Base-by-base conservation (phyloP, 257 asterid species). In the Solanum pimpinellifolium region DNA sequence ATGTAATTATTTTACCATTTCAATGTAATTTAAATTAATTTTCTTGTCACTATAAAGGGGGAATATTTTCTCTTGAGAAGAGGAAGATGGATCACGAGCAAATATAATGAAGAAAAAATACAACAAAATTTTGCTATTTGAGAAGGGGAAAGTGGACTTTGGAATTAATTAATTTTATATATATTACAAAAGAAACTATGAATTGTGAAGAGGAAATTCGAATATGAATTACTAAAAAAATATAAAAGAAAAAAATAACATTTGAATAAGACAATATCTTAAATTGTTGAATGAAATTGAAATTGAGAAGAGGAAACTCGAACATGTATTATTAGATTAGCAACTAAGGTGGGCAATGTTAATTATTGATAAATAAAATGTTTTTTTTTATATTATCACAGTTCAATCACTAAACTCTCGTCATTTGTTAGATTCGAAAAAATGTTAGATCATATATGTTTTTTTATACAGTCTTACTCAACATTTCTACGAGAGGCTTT, bases 341-440 rank as follows among this genome's bases (percentile, higher is more conserved):
- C 44, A 70, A 8, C 7, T 70, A 70, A 18, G 76, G 41, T 31
- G 42, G 76, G 23, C 25, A 33, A 69, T 29, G 20, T 14, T 69
- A 29, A 31, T 69, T 4, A 31, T 29, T 69, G n/a, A 69, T 31
- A 69, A 69, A 15, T 69, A 29, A 15, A 29, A 29, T 69, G 4
- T 15, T 29, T 3, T 37, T 6, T 70, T 70, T 33, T 3, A 33
- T 33, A 33, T 33, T 33, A 3, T 33, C 1, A 33, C 5, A 33
- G 5, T 33, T 33, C 5, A 6, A 21, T 25, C 18, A 6, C 10
- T 66, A 12, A 66, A 10, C 2, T 66, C 9, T 9, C 10, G 2
- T 3, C 6, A 25, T 25, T 9, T 4, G 1, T 0, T 9, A 13
- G 0, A 66, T 5, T 11, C 2, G 4, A 25, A 2, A 0, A 66